Percentiles rank a stretch among this genome's conserved stretches.
phyloP scores from a whole-genome alignment of 345 rosid species.

The Mercurialis annua region DNA sequence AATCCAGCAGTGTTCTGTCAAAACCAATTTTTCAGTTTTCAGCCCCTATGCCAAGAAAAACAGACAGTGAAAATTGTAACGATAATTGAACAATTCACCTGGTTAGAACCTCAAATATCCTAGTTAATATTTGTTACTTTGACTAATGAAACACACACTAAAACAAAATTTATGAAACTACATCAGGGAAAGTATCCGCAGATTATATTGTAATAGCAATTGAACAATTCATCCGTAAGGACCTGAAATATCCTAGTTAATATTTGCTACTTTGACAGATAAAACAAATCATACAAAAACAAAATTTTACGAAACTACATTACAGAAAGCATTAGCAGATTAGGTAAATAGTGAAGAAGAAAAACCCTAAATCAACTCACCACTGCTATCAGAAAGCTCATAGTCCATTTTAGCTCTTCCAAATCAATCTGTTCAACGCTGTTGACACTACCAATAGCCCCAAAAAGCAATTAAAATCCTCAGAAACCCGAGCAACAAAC shows the following conservation, averaged over 20 bases:
- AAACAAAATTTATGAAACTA: not conserved
- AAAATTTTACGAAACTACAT: not conserved
- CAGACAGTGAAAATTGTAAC: not conserved
- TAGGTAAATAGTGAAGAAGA: not conserved
- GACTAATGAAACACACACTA: not conserved
- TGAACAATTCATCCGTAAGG: no score
- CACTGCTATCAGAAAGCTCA: conserved; percentile 40
- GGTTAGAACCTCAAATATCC: not conserved
- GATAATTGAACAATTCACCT: not conserved
- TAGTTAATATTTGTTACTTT: not conserved
- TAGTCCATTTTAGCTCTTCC: conserved; percentile 32
- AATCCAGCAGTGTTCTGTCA: not conserved
- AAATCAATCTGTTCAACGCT: conserved; percentile 5
- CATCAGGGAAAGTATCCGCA: not conserved
- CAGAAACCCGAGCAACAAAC: conserved; percentile 8
- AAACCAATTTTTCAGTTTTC: not conserved
- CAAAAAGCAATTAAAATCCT: not conserved
- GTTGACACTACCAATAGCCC: not conserved
- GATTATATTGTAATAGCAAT: no score
- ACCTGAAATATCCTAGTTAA: not conserved
- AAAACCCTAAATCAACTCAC: conserved; percentile 24
- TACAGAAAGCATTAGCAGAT: not conserved
- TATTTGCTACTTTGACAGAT: not conserved
- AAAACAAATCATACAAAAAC: not conserved
- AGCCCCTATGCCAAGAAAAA: not conserved